Conservation (phyloP, 352 stramenopile genomes). For the Pythium utonaiense region DNA sequence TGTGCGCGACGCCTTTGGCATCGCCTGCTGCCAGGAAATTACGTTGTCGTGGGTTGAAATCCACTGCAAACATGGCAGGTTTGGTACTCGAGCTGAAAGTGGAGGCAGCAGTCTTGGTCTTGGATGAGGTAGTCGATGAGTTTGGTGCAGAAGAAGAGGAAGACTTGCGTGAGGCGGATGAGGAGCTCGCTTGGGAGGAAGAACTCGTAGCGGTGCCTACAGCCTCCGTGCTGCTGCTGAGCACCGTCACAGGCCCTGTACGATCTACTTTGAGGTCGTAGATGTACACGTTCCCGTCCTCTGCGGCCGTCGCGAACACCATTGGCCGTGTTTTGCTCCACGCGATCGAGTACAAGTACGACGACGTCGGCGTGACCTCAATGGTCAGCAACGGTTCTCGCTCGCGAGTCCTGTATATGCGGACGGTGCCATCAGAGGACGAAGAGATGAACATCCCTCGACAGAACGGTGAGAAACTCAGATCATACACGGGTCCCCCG, state of each 20-base stretch:
- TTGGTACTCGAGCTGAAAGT: not conserved
- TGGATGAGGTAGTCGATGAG: not conserved
- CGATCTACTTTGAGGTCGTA: constrained; percentile 70
- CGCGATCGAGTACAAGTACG: constrained; percentile 69
- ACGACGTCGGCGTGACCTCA: constrained; percentile 58
- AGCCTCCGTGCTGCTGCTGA: constrained; percentile 25
- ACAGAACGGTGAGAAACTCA: constrained; percentile 81
- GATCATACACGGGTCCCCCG: constrained; percentile 69
- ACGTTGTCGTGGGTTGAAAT: constrained; percentile 81
- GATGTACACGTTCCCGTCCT: constrained; percentile 72
- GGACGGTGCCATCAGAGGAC: constrained; percentile 73
- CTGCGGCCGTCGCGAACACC: constrained; percentile 65
- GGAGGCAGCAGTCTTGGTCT: constrained; percentile 4
- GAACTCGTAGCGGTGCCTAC: not conserved
- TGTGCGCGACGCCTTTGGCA: constrained; percentile 53
- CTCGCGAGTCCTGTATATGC: constrained; percentile 71
- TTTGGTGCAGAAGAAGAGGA: not conserved
- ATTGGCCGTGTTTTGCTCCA: constrained; percentile 76
- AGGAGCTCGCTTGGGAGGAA: not conserved
- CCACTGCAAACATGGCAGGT: constrained; percentile 49
- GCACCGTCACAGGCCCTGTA: constrained; percentile 35
- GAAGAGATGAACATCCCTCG: constrained; percentile 77
- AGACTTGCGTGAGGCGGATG: not conserved
- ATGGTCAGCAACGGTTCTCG: constrained; percentile 56
- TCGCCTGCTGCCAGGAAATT: constrained; percentile 83